Evolutionary conservation across 495 filamentous ascomycete genomes (phyloP), one percentile per base, ranked within the genome.

Genomic region (Talaromyces trachyspermus): DNA sequence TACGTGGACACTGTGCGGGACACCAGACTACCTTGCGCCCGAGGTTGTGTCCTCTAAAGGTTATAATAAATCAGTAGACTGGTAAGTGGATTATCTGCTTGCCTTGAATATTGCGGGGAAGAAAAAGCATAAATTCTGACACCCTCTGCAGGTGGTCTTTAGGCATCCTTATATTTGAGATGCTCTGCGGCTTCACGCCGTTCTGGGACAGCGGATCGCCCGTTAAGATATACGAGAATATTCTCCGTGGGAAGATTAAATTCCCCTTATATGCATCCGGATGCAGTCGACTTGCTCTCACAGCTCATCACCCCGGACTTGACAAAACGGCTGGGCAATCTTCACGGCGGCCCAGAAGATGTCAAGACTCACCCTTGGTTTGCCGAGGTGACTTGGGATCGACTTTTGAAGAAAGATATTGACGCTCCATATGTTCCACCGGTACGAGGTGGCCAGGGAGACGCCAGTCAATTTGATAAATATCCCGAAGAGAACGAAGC

Each of bases 161-260:
- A 36, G 92, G 92, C 32, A 97, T 98, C 66, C 72, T 98, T 43
- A 97, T 98, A 59, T 98, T 96, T 59, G 92, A 98, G 71, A 98
- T 98, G 92, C 83, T 98, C 15, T 96, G 91, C 61, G 92, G 92
- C 11, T 97, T 95, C 64, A 97, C 92, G 11, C 92, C 92, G 3
- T 98, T 98, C 69, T 98, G 90, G 89, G 92, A 98, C 63, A 85
- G 85, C 48, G 92, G 91, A 26, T 95, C 87, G 4, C 89, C 92
- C 2, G 95, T 97, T 76, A 96, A 95, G 69, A 98, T 98, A 54
- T 98, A 98, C 65, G 91, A 97, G 72, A 98, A 98, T 62, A 97
- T 98, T 55, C 74, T 97, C 45, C 86, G 84, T 48, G 92, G 91
- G 38, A 83, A 81, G 55, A 83, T 97, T 61, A 97, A 95, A 70